Evolutionary conservation across 2,329 filamentous ascomycete species (phyloP).

Genomic region (Talaromyces sp.): DNA sequence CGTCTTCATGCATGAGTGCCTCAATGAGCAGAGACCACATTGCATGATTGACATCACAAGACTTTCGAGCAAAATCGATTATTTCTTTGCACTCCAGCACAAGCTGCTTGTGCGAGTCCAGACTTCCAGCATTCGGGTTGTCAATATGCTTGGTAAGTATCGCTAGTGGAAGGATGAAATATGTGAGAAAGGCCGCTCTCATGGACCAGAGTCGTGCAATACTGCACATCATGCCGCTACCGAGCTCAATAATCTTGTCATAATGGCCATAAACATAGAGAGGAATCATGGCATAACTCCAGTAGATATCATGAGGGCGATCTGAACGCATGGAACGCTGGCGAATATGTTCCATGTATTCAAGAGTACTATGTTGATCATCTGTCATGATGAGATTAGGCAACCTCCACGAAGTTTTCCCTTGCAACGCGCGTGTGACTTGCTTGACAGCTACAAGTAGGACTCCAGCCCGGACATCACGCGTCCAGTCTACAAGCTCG

Average conservation of each 20-base stretch:
- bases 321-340: conserved; percentile 48
- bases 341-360: conserved; percentile 49
- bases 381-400: conserved; percentile 53
- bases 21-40: conserved; percentile 56
- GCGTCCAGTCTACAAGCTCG: conserved; percentile 55
- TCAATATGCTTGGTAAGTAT: conserved; percentile 44
- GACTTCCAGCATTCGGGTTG: conserved; percentile 41
- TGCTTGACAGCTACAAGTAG: conserved; percentile 55
- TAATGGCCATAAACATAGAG: conserved; percentile 48
- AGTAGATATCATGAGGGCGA: conserved; percentile 54
- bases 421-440: conserved; percentile 56
- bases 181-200: conserved; percentile 40
- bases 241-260: conserved; percentile 43
- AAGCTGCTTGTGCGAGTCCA: conserved; percentile 46
- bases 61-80: conserved; percentile 50
- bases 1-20: conserved; percentile 53
- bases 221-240: conserved; percentile 39
- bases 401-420: conserved; percentile 53
- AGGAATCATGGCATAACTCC: conserved; percentile 46
- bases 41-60: conserved; percentile 59
- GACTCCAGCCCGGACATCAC: conserved; percentile 57
- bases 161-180: conserved; percentile 46
- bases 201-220: conserved; percentile 46
- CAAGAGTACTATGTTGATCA: conserved; percentile 48
- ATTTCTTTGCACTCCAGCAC: conserved; percentile 49